Evolutionary conservation across 2,329 filamentous ascomycete genomes (phyloP), one percentile per base, ranked within the genome.

Genomic region (Akanthomyces uredinophilus): DNA sequence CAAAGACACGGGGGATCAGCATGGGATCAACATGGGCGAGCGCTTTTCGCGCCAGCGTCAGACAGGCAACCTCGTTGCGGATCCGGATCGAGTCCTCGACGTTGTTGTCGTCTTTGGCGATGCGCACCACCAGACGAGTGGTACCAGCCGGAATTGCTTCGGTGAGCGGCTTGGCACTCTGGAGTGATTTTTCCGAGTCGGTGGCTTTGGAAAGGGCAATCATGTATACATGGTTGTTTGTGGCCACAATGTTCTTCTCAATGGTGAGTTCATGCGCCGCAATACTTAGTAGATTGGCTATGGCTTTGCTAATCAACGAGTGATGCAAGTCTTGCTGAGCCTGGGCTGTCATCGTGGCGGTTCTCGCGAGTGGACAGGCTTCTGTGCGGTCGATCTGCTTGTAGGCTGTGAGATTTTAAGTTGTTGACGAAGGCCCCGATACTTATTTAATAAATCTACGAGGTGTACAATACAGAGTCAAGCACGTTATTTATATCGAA

Each of bases 141-240:
- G 60, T 62, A 8, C 60, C 60, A 18, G 52, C 46, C 8, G 60
- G 60, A 22, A 62, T 20, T 1, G 53, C 32, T 5, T 18, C 27
- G 5, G 52, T 46, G 4, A 57, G 29, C 3, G 46, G 37, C 35
- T 35, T 50, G 22, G 39, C 16, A 10, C 2, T 22, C 32, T 13
- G 18, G 22, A 18, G 14, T 35, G 18, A 7, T 6, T 16, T 37
- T 5, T 51, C 46, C 5, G 37, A 27, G 3, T 14, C n/a, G 37
- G 20, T 18, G 7, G 60, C 35, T 14, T 62, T 18, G 5, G 8
- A 18, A 5, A 62, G 47, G 7, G 20, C n/a, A 14, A 62, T 51
- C 35, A 62, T 52, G 46, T 27, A 62, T 8, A 62, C 60, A 20
- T 58, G 52, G n/a, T 62, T 62, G 11, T 62, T 62, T 4, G 60